Evolutionary conservation across 2,329 filamentous ascomycete species (phyloP).

Genomic region (Scedosporium minutisporum): DNA sequence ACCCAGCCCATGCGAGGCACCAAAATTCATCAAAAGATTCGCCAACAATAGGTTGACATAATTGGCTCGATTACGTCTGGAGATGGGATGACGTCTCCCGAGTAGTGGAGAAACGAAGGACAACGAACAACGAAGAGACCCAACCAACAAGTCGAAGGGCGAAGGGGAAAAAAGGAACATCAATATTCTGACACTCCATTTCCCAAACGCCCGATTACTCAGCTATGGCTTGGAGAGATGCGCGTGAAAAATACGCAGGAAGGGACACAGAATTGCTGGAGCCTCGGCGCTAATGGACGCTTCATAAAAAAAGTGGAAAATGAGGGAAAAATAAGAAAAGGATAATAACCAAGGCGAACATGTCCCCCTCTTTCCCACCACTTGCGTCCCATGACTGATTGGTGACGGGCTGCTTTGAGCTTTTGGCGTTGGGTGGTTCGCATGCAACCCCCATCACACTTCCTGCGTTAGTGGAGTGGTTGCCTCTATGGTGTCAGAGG

Average conservation of each 20-base stretch:
- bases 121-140: no score
- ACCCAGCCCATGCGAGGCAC: no score
- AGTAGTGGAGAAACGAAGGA: no score
- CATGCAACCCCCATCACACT: slow-evolving; percentile 4
- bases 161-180: background rate
- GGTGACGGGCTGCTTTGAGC: background rate
- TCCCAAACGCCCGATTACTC: background rate
- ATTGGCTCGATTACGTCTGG: no score
- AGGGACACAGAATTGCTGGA: background rate
- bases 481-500: slow-evolving; percentile 1
- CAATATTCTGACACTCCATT: background rate
- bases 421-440: slow-evolving; percentile 4
- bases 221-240: background rate
- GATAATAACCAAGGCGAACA: background rate
- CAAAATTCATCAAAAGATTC: no score
- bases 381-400: slow-evolving; percentile 1
- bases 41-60: no score
- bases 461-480: slow-evolving; percentile 4
- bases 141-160: no score
- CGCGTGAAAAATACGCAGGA: background rate
- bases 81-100: no score
- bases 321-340: background rate
- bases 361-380: background rate
- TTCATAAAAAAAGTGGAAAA: background rate
- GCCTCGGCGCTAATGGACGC: background rate